Base-by-base conservation (phyloP, 495 filamentous ascomycete species). In the Podospora pseudoanserina region DNA sequence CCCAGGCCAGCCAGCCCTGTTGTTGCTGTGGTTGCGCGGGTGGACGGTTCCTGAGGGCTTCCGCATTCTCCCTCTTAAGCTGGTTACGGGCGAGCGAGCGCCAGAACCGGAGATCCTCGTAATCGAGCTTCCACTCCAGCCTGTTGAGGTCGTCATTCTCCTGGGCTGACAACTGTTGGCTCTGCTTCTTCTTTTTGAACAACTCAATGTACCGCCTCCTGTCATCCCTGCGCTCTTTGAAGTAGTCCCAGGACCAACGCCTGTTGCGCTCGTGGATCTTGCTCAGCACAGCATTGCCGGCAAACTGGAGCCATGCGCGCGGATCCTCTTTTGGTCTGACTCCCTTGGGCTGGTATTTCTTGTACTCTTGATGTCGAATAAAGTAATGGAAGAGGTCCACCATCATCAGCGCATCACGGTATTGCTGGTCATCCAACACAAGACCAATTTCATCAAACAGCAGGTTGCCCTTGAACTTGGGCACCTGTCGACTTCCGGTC, bases 321-420 rank as follows among this genome's bases (percentile, higher is more conserved):
- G 95, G 95, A 67, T 97, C 90, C 73, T 99, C 92, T 76, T 93
- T 97, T 0, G 92, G 91, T 1, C 86, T 85, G 44, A 87, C 86
- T 28, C 83, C 87, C 73, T 95, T 95, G 2, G 95, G 95, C 72
- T 97, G 93, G 67, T 91, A 85, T 77, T 93, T 96, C 77, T 93
- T 96, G 82, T 97, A 96, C 76, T 99, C 93, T 77, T 98, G 95
- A 72, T 99, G 96, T 55, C 94, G 91, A 72, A 98, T 91, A 76
- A 97, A 99, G 75, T 94, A 98, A 78, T 99, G 95, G 82, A 99
- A 98, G 5, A 97, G 86, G 76, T 99, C 95, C 7, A 97, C 90
- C 82, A 99, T 91, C 96, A 98, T 98, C 66, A 99, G 80, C 1
- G 89, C 91, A 82, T 99, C 95, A 26, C 96, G 91, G 74, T 99